Evolutionary conservation across 1,139 yeast genomes (phyloP).

Genomic region (Magnusiomyces suaveolens): DNA sequence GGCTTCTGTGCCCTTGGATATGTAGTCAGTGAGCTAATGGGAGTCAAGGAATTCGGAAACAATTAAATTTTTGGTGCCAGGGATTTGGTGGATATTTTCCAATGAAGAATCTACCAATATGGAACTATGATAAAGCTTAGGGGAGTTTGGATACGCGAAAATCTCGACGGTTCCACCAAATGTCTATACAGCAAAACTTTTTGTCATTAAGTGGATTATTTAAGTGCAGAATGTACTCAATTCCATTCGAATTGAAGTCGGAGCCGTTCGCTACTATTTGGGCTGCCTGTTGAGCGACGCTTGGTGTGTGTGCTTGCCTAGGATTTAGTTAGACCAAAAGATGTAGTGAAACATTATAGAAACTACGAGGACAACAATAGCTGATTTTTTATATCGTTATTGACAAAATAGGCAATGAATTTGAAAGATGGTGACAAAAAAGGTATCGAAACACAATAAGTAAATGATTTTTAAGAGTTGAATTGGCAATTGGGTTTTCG

Average conservation of each 20-base stretch:
- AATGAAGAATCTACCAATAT: conserved; percentile 10
- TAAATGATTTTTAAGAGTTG: not conserved
- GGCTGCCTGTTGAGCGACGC: not conserved
- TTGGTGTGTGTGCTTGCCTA: not conserved
- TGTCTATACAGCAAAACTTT: conserved; percentile 13
- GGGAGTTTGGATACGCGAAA: conserved; percentile 7
- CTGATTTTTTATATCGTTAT: not conserved
- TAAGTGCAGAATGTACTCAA: conserved; percentile 7
- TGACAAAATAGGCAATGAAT: not conserved
- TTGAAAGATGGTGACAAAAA: not conserved
- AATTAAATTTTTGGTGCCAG: conserved; percentile 16
- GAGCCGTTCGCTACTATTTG: not conserved
- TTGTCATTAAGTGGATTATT: conserved; percentile 9
- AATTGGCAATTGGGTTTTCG: not conserved
- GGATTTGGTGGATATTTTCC: conserved; percentile 17
- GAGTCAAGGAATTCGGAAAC: conserved; percentile 16
- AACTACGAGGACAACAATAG: not conserved
- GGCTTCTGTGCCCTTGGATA: not conserved
- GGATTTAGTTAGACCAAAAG: not conserved
- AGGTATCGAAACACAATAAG: not conserved
- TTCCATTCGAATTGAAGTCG: conserved; percentile 15
- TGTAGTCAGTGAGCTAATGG: not conserved
- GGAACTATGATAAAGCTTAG: not conserved
- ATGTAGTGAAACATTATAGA: not conserved
- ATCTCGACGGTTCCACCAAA: conserved; percentile 12